These are phyloP conservation scores for Diatrype stigma DNA, from an alignment of 2,329 filamentous ascomycete species.

Conservation along the genomic window DNA sequence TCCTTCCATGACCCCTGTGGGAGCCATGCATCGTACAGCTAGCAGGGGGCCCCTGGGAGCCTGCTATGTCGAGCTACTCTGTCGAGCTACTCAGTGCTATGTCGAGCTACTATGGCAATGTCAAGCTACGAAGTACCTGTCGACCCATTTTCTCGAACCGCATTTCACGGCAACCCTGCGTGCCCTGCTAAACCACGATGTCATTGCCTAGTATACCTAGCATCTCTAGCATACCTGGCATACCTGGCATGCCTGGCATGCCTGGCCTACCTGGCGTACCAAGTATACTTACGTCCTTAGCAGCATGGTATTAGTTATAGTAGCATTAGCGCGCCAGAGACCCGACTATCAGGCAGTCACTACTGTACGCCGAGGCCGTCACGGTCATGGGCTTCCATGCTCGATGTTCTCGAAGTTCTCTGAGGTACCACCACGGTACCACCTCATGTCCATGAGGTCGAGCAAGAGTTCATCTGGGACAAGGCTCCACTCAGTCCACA, in stretches of 20 bases:
- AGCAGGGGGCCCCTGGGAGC: not conserved
- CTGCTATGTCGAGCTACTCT: no score
- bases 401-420: not conserved
- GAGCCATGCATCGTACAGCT: slow-evolving; percentile 15
- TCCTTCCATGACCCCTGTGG: slow-evolving; percentile 13
- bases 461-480: not conserved
- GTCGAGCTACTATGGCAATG: no score
- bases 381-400: no score
- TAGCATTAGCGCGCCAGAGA: not conserved
- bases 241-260: not conserved
- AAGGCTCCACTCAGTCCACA: slow-evolving; percentile 1
- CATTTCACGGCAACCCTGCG: not conserved
- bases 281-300: not conserved
- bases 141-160: not conserved
- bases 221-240: not conserved
- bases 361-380: no score
- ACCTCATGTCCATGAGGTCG: not conserved
- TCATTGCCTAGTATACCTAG: not conserved
- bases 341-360: not conserved
- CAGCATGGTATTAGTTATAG: no score
- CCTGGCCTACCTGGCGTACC: not conserved
- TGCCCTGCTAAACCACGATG: not conserved
- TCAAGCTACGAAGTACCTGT: no score
- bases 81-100: no score
- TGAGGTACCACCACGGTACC: not conserved